Conservation (phyloP, 345 rosid genomes). For the Melastoma malabathricum region DNA sequence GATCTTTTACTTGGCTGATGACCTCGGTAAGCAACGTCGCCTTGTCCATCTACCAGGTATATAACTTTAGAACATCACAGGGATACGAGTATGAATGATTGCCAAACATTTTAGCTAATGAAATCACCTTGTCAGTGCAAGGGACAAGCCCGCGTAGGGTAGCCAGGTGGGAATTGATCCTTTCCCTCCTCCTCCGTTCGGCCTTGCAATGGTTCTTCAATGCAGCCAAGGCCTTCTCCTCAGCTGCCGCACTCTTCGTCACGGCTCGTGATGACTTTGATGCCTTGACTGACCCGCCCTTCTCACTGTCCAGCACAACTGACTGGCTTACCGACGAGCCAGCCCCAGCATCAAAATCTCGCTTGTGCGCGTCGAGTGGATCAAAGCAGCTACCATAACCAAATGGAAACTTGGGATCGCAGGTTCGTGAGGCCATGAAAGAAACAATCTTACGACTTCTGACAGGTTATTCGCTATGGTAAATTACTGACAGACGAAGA, state of each 20-base stretch:
- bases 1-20: constrained; percentile 32
- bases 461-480: no score
- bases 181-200: constrained; percentile 57
- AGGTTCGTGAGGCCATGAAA: no score
- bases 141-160: constrained; percentile 52
- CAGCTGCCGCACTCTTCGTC: constrained; percentile 29
- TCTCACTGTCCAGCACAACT: constrained; percentile 38
- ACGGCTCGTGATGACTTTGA: constrained; percentile 16
- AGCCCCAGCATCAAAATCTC: constrained; percentile 13
- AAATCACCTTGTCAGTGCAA: constrained; percentile 36
- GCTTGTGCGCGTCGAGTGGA: constrained; percentile 17
- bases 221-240: constrained; percentile 40
- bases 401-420: no score
- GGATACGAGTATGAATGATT: no score
- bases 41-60: constrained; percentile 42
- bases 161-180: constrained; percentile 58
- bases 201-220: constrained; percentile 62
- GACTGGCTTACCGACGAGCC: constrained; percentile 19
- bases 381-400: not conserved
- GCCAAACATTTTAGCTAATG: not conserved
- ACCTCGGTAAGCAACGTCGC: constrained; percentile 63
- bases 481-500: not conserved
- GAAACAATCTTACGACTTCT: no score
- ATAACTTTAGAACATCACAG: not conserved
- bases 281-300: constrained; percentile 47